These are phyloP conservation scores for Xylaria arbuscula DNA, from an alignment of 2,329 filamentous ascomycete species.

Conservation along the genomic window DNA sequence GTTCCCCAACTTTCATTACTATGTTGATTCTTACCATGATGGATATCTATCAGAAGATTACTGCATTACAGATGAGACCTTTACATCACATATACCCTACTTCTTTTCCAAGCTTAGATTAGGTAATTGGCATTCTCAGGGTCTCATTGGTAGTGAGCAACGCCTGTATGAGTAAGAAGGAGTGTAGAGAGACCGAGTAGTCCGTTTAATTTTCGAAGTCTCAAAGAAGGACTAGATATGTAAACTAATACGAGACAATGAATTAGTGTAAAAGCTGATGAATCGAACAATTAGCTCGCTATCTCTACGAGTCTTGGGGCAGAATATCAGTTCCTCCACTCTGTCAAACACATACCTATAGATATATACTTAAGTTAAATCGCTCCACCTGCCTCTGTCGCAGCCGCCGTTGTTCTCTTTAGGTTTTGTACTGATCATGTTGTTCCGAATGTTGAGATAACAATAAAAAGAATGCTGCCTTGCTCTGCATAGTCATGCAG, in stretches of 20 bases:
- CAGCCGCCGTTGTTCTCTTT: too few species aligned
- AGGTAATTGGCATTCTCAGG: background rate
- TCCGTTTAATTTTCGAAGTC: background rate
- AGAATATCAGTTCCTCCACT: too few species aligned
- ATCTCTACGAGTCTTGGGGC: background rate
- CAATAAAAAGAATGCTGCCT: too few species aligned
- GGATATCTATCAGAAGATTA: background rate
- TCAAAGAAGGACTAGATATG: background rate
- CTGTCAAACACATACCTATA: too few species aligned
- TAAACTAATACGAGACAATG: background rate
- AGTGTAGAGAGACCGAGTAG: background rate
- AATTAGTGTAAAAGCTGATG: background rate
- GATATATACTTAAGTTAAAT: too few species aligned
- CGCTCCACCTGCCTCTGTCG: too few species aligned
- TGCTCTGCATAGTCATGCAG: too few species aligned
- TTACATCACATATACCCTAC: background rate
- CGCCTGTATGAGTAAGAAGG: background rate
- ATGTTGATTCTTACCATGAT: slow-evolving; percentile 10
- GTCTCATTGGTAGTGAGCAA: background rate
- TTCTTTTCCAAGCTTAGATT: background rate
- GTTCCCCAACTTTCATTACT: slow-evolving; percentile 45
- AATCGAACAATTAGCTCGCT: background rate
- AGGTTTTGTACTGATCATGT: too few species aligned
- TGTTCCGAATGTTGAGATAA: too few species aligned
- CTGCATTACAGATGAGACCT: background rate